Percentiles rank a stretch among this genome's conserved stretches.
Evolutionary conservation across 306 rosid species (phyloP).

Genomic region (Crataegus laevigata): DNA sequence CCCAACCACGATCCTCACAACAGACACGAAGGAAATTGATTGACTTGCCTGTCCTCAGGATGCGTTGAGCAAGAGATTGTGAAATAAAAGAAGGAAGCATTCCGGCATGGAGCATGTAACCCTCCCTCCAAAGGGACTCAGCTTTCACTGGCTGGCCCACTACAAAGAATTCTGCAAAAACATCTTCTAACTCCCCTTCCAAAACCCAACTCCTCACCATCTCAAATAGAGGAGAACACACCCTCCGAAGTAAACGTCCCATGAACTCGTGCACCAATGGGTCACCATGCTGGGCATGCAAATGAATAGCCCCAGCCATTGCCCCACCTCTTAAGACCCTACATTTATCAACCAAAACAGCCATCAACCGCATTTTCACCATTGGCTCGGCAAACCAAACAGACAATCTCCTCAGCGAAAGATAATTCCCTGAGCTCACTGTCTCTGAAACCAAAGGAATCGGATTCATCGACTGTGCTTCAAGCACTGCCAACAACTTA

Average conservation of each 20-base stretch:
- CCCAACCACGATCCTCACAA: slow-evolving; percentile 94
- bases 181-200: slow-evolving; percentile 94
- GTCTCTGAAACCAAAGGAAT: slow-evolving; percentile 72
- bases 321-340: slow-evolving; percentile 82
- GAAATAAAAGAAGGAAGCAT: slow-evolving; percentile 95
- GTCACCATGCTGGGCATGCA: slow-evolving; percentile 92
- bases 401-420: slow-evolving; percentile 69
- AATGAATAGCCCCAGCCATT: slow-evolving; percentile 86
- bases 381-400: slow-evolving; percentile 95
- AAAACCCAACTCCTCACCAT: slow-evolving; percentile 92
- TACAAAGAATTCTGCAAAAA: slow-evolving; percentile 77
- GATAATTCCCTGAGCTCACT: slow-evolving; percentile 59
- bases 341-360: slow-evolving; percentile 90
- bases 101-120: slow-evolving; percentile 73
- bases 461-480: slow-evolving; percentile 71
- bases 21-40: slow-evolving; percentile 94
- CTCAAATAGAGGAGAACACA: slow-evolving; percentile 85
- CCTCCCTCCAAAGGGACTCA: slow-evolving; percentile 96
- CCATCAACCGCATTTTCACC: slow-evolving; percentile 90
- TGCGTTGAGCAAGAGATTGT: slow-evolving; percentile 85
- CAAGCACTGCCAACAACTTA: slow-evolving; percentile 81
- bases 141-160: slow-evolving; percentile 92
- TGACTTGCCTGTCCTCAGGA: slow-evolving; percentile 91
- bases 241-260: slow-evolving; percentile 67
- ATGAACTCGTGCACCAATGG: slow-evolving; percentile 86